Base-by-base conservation (phyloP, 2,329 filamentous ascomycete genomes). In the Fonsecaea pugnacius region DNA sequence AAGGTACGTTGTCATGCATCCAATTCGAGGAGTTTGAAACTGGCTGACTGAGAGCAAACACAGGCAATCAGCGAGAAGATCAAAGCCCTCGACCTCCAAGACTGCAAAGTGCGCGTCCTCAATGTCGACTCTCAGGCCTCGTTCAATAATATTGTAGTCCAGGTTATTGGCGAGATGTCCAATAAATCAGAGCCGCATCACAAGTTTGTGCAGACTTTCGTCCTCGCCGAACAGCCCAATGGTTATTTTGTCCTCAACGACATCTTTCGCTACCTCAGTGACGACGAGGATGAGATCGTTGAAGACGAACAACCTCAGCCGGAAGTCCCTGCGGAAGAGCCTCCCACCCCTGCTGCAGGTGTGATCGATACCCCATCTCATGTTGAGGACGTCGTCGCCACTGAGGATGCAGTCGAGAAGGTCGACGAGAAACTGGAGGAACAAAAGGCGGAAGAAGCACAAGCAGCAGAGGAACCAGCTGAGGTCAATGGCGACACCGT, bases 161-260 rank as follows among this genome's bases (percentile, higher is more conserved):
- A 96, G 78, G 95, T 98, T 73, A 97, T 99, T 75, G 95, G 95
- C 70, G 94, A 98, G 80, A 96, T 95, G 73, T 96, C 93, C 73
- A 97, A 96, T 86, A 96, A 96, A 79, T 88, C 87, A 55, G 89
- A 89, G 69, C 91, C 95, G 64, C 91, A 94, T 74, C 93, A 91
- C 83, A 97, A 97, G 78, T 99, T 99, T 75, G 90, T 93, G 46
- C 95, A 99, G 84, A 98, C 94, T 58, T 99, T 99, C 73, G 91
- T 99, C 68, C 90, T 99, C 68, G 95, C 95, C 55, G 89, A 94
- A 78, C 95, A 99, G 81, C 92, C 92, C 56, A 96, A 94, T 63
- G 95, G 95, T 69, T 99, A 98, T 83, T 99, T 96, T 73, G 94
- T 99, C 36, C 86, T 99, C 72, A 99, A 99, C 79, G 95, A 99